Conservation (phyloP, 169 alveolate genomes). For the Eimeria falciformis region DNA sequence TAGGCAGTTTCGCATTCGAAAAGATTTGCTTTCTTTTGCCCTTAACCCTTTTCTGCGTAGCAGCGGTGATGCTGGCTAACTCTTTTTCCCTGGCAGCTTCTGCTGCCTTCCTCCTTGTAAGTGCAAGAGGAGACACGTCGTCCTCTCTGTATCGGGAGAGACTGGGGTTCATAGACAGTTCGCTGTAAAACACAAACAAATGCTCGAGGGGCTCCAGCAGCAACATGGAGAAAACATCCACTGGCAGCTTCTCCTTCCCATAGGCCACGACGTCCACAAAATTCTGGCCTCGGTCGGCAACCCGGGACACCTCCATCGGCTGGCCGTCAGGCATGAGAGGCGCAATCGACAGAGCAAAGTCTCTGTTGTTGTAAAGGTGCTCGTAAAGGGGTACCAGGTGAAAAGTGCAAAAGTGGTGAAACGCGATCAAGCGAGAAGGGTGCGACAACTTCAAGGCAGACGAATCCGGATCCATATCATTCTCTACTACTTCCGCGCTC, state of each 20-base stretch:
- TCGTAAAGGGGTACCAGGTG: conserved; percentile 60
- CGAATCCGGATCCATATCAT: neutral
- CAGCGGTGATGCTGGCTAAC: neutral
- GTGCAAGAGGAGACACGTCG: neutral
- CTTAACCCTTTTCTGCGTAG: neutral
- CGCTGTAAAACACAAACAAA: conserved; percentile 59
- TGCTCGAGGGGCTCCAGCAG: conserved; percentile 46
- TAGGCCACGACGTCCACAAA: neutral
- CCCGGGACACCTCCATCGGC: neutral
- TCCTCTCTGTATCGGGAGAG: neutral
- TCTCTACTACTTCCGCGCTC: neutral
- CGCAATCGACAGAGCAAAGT: neutral
- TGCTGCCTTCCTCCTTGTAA: neutral
- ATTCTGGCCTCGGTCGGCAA: neutral
- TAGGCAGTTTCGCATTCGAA: neutral
- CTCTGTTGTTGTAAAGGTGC: conserved; percentile 25
- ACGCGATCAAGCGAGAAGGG: conserved; percentile 60
- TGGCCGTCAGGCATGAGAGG: neutral
- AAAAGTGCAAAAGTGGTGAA: conserved; percentile 34
- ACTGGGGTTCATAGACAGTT: conserved; percentile 30
- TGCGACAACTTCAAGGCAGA: neutral
- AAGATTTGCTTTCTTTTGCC: neutral
- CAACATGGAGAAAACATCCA: conserved; percentile 39
- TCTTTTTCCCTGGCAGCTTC: neutral
- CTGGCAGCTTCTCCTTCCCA: conserved; percentile 14